Percentiles rank a stretch among this genome's conserved stretches.
These are phyloP conservation scores for Thielaviopsis punctulata DNA, from an alignment of 2,329 filamentous ascomycete species.

Conservation along the genomic window DNA sequence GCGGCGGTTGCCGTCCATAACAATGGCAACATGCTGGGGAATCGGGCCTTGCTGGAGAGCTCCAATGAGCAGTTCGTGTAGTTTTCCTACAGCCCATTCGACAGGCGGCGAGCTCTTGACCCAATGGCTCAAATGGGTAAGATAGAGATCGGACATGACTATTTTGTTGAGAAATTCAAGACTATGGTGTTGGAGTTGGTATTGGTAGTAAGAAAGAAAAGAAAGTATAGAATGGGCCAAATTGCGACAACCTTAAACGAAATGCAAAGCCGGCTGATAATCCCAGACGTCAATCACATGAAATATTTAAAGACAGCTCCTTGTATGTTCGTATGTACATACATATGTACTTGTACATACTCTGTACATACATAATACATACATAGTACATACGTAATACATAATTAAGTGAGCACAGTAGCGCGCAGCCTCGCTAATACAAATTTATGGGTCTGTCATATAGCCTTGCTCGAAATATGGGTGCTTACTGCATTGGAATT, in stretches of 20 bases:
- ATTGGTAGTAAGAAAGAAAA: neutral
- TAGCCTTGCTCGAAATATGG: no score
- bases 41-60: conserved; percentile 80
- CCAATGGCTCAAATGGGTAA: conserved; percentile 41
- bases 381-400: no score
- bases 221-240: neutral
- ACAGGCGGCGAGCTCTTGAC: conserved; percentile 75
- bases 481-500: no score
- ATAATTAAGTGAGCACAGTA: neutral
- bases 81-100: conserved; percentile 67
- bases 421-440: neutral
- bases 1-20: conserved; percentile 95
- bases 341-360: no score
- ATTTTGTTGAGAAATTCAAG: neutral
- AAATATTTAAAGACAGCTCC: neutral
- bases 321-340: no score
- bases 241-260: neutral
- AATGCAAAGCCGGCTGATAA: neutral
- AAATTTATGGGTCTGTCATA: neutral
- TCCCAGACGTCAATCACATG: neutral
- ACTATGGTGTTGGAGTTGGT: neutral
- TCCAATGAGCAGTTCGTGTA: conserved; percentile 75
- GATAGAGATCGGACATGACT: conserved; percentile 37
- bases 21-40: conserved; percentile 92
- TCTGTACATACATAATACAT: no score